Evolutionary conservation across 805 yeast species (phyloP), one percentile per base, ranked within the genome.

Genomic region (Saccharomycopsis sp.): DNA sequence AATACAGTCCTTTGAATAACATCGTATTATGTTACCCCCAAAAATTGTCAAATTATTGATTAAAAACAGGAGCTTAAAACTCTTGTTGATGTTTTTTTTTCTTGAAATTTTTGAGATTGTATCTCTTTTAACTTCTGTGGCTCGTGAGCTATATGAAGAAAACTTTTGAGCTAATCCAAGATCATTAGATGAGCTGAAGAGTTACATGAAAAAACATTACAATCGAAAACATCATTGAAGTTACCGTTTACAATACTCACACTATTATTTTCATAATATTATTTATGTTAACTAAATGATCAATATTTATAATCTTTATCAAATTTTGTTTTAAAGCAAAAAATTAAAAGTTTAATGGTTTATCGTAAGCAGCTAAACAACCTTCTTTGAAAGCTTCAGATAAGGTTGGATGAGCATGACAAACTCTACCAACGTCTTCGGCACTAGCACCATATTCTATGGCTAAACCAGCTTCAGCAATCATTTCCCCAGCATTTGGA

Each of bases 401-500:
- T 52, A 92, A 71, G 28, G 99, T 92, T 62, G 99, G 99, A 67
- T 92, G 99, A 44, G 98, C 97, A 58, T 92, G 98, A 64, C 96
- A 89, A 31, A 86, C 84, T 70, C 98, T 83, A 48, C 96, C 94
- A 55, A 92, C 72, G 60, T 92, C 99, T 69, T 92, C 99, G 39
- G 96, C 84, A 39, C 94, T 80, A 41, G 98, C 99, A 63, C 99
- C 99, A 67, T 92, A 92, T 69, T 92, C 99, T 49, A 92, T 63
- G 34, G 99, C 99, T 60, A 92, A 74, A 52, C 95, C 94, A 49
- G 87, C 96, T 71, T 94, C 98, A 51, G 94, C 97, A 61, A 92
- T 92, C 96, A 92, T 85, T 72, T 92, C 99, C 67, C 99, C 98
- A 45, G 99, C 99, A 59, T 85, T 88, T 52, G 98, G 83, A 54